Conservation (phyloP, 129 eudicot species). For the Centaurea solstitialis region DNA sequence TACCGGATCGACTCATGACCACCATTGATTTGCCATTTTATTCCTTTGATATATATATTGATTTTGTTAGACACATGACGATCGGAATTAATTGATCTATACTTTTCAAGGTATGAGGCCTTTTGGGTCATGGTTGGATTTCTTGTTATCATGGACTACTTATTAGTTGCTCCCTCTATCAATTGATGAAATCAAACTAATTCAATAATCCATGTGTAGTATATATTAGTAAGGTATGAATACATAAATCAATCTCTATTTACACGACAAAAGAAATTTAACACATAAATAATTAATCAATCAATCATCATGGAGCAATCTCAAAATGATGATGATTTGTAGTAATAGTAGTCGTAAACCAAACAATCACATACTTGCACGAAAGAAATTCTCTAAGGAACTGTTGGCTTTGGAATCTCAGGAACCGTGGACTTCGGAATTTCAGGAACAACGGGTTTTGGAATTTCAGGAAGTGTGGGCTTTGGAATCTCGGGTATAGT, state of each 20-base stretch:
- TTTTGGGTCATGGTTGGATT: not conserved
- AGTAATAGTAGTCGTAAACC: not conserved
- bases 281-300: not conserved
- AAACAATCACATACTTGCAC: not conserved
- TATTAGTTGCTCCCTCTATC: not conserved
- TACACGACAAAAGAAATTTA: not conserved
- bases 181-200: not conserved
- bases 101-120: too few species aligned
- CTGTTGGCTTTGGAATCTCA: too few species aligned
- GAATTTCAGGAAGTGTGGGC: constrained; percentile 13
- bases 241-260: not conserved
- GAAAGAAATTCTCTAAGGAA: not conserved
- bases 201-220: not conserved
- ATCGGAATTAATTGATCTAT: too few species aligned
- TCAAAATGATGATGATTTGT: not conserved
- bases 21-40: not conserved
- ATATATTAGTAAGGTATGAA: not conserved
- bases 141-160: not conserved
- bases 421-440: too few species aligned
- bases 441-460: constrained; percentile 5
- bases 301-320: not conserved
- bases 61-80: too few species aligned
- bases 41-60: not conserved
- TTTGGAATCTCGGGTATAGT: not conserved
- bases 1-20: not conserved